Conservation (phyloP, 2,329 filamentous ascomycete species). For the Cytospora piceicola region DNA sequence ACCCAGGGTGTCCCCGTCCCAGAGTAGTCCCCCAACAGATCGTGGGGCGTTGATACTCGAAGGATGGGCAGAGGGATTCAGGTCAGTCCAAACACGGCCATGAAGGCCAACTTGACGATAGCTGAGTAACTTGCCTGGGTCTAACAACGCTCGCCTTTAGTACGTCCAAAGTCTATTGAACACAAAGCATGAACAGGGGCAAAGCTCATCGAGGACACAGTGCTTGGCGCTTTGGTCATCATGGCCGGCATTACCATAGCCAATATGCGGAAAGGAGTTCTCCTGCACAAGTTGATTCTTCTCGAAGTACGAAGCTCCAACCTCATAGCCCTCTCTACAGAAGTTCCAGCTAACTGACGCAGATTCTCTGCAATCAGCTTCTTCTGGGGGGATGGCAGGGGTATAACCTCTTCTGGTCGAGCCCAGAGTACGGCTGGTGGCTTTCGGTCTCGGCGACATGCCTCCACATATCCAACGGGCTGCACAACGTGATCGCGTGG, state of each 20-base stretch:
- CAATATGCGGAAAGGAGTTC: constrained; percentile 52
- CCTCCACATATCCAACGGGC: constrained; percentile 64
- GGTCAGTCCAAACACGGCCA: constrained; percentile 5
- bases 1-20: background rate
- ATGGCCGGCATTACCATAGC: constrained; percentile 52
- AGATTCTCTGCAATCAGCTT: constrained; percentile 26
- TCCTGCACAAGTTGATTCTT: constrained; percentile 55
- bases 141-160: constrained; percentile 1
- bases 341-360: constrained; percentile 36
- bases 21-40: constrained; percentile 14
- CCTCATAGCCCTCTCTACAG: constrained; percentile 61
- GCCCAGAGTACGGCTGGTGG: constrained; percentile 64
- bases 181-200: background rate
- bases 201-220: constrained; percentile 4
- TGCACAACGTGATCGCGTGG: constrained; percentile 71
- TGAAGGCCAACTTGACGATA: background rate
- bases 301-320: constrained; percentile 54
- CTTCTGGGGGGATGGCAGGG: constrained; percentile 37
- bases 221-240: constrained; percentile 53
- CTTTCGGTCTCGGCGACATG: constrained; percentile 63
- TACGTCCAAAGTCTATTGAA: constrained; percentile 6
- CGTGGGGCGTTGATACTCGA: constrained; percentile 23
- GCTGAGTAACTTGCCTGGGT: background rate
- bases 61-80: constrained; percentile 30
- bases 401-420: constrained; percentile 32